Conservation (phyloP, 2,329 filamentous ascomycete genomes). For the Stachybotrys elegans region DNA sequence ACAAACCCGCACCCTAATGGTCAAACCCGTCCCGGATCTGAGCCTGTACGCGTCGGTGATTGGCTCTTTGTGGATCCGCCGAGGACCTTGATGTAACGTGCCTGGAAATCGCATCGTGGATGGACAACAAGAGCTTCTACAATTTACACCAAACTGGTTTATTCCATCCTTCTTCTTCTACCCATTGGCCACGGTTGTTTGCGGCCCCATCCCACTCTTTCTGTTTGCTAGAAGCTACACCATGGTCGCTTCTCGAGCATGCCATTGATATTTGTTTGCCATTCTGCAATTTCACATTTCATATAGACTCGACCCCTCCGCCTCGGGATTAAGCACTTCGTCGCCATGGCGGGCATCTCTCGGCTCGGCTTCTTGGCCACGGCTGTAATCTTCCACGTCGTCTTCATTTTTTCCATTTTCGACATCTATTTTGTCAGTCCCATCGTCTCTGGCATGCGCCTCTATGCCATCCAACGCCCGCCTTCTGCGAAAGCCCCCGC, state of each 20-base stretch:
- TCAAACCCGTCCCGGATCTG: no score
- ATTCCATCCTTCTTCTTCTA: no score
- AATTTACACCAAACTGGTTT: no score
- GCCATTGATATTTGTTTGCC: no score
- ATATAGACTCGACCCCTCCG: no score
- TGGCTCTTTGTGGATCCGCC: no score
- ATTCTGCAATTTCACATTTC: not conserved
- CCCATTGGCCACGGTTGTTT: conserved; percentile 1
- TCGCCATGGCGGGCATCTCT: conserved; percentile 48
- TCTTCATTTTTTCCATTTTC: conserved; percentile 95
- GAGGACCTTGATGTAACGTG: no score
- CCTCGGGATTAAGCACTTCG: not conserved
- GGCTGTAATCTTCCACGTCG: conserved; percentile 85
- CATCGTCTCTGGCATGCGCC: conserved; percentile 90
- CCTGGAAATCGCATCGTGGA: no score
- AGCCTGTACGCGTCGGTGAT: no score
- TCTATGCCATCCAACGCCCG: conserved; percentile 65
- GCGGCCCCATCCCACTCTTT: no score
- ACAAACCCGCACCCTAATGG: no score
- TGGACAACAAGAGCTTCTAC: no score
- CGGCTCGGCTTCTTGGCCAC: conserved; percentile 82
- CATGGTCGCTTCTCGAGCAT: not conserved
- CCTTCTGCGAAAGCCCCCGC: conserved; percentile 65
- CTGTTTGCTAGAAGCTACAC: conserved; percentile 6
- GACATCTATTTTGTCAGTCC: conserved; percentile 98